A percentile compares a stretch with the other conserved stretches of the same genome.
Conservation (phyloP, 306 rosid genomes). For the Betula pendula region DNA sequence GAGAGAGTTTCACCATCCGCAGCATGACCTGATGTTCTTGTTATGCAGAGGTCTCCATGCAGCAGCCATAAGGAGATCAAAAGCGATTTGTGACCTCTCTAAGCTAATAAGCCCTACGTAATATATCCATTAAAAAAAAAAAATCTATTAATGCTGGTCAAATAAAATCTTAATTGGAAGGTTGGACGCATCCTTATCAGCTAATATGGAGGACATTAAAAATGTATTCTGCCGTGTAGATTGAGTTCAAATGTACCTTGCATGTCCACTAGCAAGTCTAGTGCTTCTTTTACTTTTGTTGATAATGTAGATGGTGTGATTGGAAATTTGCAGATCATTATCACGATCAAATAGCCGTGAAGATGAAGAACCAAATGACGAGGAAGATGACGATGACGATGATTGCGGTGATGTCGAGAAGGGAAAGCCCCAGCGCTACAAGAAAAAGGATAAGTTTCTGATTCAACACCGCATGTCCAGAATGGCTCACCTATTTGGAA, state of each 20-base stretch:
- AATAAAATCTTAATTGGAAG: not conserved
- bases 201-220: constrained; percentile 3
- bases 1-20: not conserved
- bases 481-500: constrained; percentile 46
- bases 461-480: constrained; percentile 23
- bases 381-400: constrained; percentile 25
- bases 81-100: not conserved
- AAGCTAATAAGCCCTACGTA: not conserved
- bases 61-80: not conserved
- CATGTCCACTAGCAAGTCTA: constrained; percentile 16
- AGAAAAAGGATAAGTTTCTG: constrained; percentile 22
- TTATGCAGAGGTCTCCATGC: constrained; percentile 1
- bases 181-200: not conserved
- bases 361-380: constrained; percentile 29
- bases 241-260: constrained; percentile 10
- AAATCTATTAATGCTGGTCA: not conserved
- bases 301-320: not conserved
- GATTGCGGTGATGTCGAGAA: constrained; percentile 44
- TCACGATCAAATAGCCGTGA: constrained; percentile 27
- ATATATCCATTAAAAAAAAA: not conserved
- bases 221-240: constrained; percentile 7
- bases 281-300: not conserved
- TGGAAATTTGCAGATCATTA: constrained; percentile 47
- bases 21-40: not conserved
- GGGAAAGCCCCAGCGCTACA: constrained; percentile 36